phyloP scores from a whole-genome alignment of 768 basidiomycete genomes.

The Collybia sordida region DNA sequence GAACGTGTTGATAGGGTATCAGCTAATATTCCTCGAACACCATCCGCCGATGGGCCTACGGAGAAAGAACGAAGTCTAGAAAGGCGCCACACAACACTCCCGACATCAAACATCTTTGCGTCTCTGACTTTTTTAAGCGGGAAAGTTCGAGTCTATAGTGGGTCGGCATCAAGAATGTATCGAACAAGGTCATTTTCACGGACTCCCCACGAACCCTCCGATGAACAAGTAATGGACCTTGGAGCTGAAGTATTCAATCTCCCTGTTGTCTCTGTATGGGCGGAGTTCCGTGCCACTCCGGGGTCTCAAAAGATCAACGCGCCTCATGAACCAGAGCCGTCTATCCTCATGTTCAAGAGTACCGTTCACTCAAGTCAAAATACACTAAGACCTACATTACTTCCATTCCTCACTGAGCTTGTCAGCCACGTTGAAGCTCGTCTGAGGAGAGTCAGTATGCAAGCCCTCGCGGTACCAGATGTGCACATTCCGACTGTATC shows the following conservation, averaged over 20 bases:
- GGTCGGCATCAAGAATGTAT: conserved; percentile 37
- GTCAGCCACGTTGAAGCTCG: conserved; percentile 68
- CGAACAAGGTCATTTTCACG: conserved; percentile 36
- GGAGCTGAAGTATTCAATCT: conserved; percentile 69
- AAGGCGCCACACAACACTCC: conserved; percentile 35
- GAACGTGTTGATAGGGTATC: conserved; percentile 71
- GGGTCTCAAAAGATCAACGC: conserved; percentile 35
- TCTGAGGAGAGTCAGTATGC: conserved; percentile 52
- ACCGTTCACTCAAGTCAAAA: conserved; percentile 92
- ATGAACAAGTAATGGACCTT: conserved; percentile 50
- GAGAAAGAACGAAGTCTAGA: conserved; percentile 18
- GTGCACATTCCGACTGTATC: conserved; percentile 7
- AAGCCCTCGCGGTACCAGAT: conserved; percentile 14
- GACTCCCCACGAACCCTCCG: conserved; percentile 40
- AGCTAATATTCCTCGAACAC: conserved; percentile 48
- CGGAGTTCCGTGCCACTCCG: conserved; percentile 70
- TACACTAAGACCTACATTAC: conserved; percentile 72
- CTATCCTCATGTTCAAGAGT: conserved; percentile 76
- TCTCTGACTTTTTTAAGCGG: conserved; percentile 84
- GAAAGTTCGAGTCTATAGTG: conserved; percentile 71
- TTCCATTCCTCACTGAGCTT: conserved; percentile 84
- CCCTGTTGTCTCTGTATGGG: conserved; percentile 79
- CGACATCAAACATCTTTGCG: conserved; percentile 60
- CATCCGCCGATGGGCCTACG: conserved; percentile 14
- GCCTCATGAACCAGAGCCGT: conserved; percentile 41